Conservation (phyloP, 768 basidiomycete genomes). For the Hebeloma cylindrosporum region DNA sequence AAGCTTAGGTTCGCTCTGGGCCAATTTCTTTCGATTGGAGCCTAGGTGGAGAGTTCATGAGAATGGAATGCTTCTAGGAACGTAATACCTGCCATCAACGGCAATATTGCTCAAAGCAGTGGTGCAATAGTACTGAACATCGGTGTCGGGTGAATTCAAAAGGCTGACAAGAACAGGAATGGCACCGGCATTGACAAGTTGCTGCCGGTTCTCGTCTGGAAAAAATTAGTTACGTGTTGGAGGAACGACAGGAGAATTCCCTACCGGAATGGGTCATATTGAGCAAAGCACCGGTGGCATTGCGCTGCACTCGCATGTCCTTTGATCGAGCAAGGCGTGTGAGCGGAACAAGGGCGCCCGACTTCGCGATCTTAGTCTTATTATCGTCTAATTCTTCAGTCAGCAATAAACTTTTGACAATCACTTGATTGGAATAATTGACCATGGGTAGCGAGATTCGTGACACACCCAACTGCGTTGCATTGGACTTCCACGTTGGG, state of each 20-base stretch:
- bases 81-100: constrained; percentile 69
- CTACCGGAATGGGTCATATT: constrained; percentile 99
- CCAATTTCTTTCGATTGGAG: constrained; percentile 90
- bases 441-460: constrained; percentile 98
- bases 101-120: constrained; percentile 98
- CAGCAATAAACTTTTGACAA: background rate
- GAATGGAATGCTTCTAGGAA: background rate
- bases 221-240: constrained; percentile 4
- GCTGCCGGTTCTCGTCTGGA: constrained; percentile 95
- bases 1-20: constrained; percentile 90
- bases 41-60: constrained; percentile 37
- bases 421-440: constrained; percentile 23
- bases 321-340: constrained; percentile 95
- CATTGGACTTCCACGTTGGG: constrained; percentile 99
- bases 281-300: constrained; percentile 94
- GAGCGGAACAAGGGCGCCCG: constrained; percentile 95
- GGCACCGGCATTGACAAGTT: constrained; percentile 96
- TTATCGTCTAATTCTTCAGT: constrained; percentile 75
- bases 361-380: constrained; percentile 99
- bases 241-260: constrained; percentile 19
- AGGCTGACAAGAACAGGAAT: constrained; percentile 96
- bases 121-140: constrained; percentile 99
- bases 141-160: constrained; percentile 95
- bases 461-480: constrained; percentile 99
- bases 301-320: constrained; percentile 98